These are phyloP conservation scores for Botryotinia globosa DNA, from an alignment of 2,329 filamentous ascomycete species.

Conservation along the genomic window DNA sequence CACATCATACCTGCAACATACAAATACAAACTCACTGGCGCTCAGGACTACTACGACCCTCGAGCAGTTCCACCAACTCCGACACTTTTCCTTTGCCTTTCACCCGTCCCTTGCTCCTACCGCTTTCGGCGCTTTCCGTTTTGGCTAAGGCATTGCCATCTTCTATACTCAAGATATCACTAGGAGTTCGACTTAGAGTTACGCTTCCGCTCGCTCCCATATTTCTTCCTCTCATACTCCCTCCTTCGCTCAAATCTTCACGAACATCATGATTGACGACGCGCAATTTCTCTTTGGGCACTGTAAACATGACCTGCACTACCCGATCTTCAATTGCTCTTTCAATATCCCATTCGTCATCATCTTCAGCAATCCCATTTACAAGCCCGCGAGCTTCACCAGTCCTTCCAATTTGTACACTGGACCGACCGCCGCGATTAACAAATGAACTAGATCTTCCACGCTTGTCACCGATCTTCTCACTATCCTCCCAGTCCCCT, in stretches of 20 bases:
- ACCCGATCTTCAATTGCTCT: constrained; percentile 66
- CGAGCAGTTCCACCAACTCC: constrained; percentile 35
- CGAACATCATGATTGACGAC: constrained; percentile 81
- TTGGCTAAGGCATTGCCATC: constrained; percentile 4
- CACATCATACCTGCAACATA: neutral
- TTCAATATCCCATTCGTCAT: constrained; percentile 72
- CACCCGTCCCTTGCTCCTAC: constrained; percentile 21
- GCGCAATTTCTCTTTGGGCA: constrained; percentile 78
- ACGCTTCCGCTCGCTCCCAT: constrained; percentile 30
- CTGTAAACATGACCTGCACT: constrained; percentile 88
- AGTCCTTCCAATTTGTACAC: constrained; percentile 4
- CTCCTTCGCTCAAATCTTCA: constrained; percentile 45
- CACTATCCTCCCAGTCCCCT: constrained; percentile 49
- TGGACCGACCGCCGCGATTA: constrained; percentile 15
- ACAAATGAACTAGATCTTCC: constrained; percentile 30
- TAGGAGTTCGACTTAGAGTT: neutral
- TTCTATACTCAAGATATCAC: constrained; percentile 20
- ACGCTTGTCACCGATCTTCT: constrained; percentile 13
- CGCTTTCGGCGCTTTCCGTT: constrained; percentile 16
- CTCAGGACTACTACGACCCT: constrained; percentile 22
- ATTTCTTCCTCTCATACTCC: constrained; percentile 33
- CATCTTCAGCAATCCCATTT: constrained; percentile 32
- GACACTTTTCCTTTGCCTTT: constrained; percentile 29
- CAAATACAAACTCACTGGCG: constrained; percentile 28
- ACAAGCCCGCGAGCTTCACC: neutral